phyloP scores from a whole-genome alignment of 805 yeast genomes.

The Jamesozyma piceae region DNA sequence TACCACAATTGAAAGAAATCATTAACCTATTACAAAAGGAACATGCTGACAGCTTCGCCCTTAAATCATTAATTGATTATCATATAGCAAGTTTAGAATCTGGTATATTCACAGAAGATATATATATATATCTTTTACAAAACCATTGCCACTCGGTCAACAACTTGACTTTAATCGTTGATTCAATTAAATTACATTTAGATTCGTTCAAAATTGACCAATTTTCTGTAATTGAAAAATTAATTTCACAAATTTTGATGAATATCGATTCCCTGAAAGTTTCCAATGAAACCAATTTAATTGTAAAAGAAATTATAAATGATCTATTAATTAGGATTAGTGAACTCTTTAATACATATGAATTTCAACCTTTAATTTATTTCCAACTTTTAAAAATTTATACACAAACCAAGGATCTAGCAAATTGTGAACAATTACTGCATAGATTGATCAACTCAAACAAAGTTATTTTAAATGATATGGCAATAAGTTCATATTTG shows the following conservation, averaged over 20 bases:
- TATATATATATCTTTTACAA: slow-evolving; percentile 20
- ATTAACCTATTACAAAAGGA: slow-evolving; percentile 1
- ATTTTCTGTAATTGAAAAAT: slow-evolving; percentile 15
- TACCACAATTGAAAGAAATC: slow-evolving; percentile 2
- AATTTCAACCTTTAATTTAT: slow-evolving; percentile 9
- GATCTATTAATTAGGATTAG: slow-evolving; percentile 8
- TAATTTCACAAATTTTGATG: slow-evolving; percentile 3
- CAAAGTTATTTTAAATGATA: slow-evolving; percentile 9
- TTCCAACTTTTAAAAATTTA: slow-evolving; percentile 10
- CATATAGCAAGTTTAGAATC: slow-evolving; percentile 2
- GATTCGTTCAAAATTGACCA: slow-evolving; percentile 12
- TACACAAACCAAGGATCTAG: neutral
- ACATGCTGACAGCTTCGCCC: neutral
- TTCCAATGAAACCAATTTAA: neutral
- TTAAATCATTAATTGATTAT: slow-evolving; percentile 7
- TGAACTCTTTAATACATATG: slow-evolving; percentile 9
- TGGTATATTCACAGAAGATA: slow-evolving; percentile 31
- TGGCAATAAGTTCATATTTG: neutral
- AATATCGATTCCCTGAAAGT: neutral
- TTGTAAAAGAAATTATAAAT: slow-evolving; percentile 2
- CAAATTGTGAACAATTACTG: neutral
- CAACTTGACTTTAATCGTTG: slow-evolving; percentile 9
- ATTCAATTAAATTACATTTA: slow-evolving; percentile 15
- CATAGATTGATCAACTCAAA: slow-evolving; percentile 4
- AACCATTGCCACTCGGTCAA: slow-evolving; percentile 11